Base-by-base conservation (phyloP, 169 alveolate genomes). In the Eimeria tenella region DNA sequence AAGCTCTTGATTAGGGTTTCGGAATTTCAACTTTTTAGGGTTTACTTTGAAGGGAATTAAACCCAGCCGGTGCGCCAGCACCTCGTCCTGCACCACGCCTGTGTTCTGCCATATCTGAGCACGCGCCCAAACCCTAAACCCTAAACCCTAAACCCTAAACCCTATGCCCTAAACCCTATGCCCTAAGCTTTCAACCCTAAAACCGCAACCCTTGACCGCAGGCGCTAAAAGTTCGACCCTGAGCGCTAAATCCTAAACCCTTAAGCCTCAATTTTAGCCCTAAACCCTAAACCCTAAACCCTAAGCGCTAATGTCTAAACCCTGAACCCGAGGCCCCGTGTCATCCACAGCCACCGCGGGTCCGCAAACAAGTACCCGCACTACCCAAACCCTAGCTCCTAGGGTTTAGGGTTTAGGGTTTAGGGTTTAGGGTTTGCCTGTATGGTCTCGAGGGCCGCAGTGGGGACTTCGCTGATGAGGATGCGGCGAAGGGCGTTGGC, bases 51-150 rank as follows among this genome's bases (percentile, higher is more conserved):
- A 98, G 17, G 99, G 99, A 52, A 99, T 96, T 55, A 99, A 97
- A 5, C 99, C 99, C 93, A 99, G 96, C 81, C 99, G 96, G 93
- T 99, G 99, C 23, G 99, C 99, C 56, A 99, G 95, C 11, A 98
- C 99, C 95, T 99, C 99, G 97, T 99, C 99, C 83, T 99, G 99
- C 73, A 99, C 97, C 5, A 99, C 99, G 23, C 95, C 95, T 0
- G 98, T 97, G 79, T 97, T 97, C 87, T 97, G 98, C 94, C 86
- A 75, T 17, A 77, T 53, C 79, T 87, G 93, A 55, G 23, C 79
- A 50, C 5, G 4, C n/a, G n/a, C n/a, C n/a, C n/a, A n/a, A 49
- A 15, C 19, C n/a, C n/a, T 53, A 15, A 52, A 23, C 15, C 81
- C 53, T 53, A 86, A 73, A 49, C 83, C 52, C 52, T 42, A 73